Base-by-base conservation (phyloP, 306 rosid genomes). In the Medicago ruthenica region DNA sequence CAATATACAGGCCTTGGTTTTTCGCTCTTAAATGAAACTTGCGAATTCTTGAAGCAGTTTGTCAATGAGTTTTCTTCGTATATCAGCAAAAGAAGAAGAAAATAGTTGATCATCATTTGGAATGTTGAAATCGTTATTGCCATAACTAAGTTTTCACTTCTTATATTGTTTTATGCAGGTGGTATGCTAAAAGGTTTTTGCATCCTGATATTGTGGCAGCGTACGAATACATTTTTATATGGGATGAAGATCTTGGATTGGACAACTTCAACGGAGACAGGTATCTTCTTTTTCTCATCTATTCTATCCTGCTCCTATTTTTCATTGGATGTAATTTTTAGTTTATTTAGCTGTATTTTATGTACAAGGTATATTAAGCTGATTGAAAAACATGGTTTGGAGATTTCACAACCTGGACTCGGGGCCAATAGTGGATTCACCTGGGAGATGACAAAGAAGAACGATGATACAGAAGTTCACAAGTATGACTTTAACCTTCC, bases 201-300 rank as follows among this genome's bases (percentile, higher is more conserved):
- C 98, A 92, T 87, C 98, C 98, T 81, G 96, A 95, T 89, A 78
- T 95, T 44, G 90, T 95, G 36, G 71, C 96, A 48, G 89, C 95
- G 41, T 95, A 88, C 86, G 97, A 92, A 57, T 95, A 89, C 81
- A 90, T 95, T 79, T 95, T 95, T 85, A 95, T 95, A 55, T 95
- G 98, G 98, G 98, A 95, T 73, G 97, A 95, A 86, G 98, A 95
- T 82, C 96, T 95, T 82, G 98, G 98, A 78, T 85, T 95, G 60
- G 90, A 92, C 51, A 88, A 95, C 80, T 95, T 95, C 84, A 57
- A 86, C 27, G 97, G 82, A 65, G 87, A 87, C 80, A 81, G 81
- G 98, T 92, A 84, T 24, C 51, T 53, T 10, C 76, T 70, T 51
- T 22, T 45, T 68, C 41, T 50, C 15, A 36, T 76, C 21, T 24